Evolutionary conservation across 805 yeast genomes (phyloP), one percentile per base, ranked within the genome.

Genomic region (Starmerella riodocensis): DNA sequence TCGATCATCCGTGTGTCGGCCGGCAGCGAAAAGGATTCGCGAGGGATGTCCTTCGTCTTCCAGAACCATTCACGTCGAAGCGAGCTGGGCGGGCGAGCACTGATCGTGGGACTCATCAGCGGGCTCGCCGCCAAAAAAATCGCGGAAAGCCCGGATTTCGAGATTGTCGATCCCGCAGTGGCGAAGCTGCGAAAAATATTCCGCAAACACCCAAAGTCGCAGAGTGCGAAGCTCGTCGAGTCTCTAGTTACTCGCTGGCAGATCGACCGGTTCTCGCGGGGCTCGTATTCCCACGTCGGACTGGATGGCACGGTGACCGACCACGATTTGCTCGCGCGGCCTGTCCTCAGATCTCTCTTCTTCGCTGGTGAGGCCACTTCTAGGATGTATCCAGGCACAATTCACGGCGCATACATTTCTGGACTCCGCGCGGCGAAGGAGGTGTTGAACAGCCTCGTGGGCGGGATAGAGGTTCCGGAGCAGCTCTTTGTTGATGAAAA

Each of bases 181-280:
- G 50, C 41, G 16, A 51, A 53, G 16, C 50, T 64, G 21, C 47
- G 52, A 13, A 43, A 47, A 12, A 47, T 60, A 7, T 58, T 54
- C 49, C 50, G 54, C 2, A 41, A 39, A n/a, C 40, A 47, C 6
- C 48, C 47, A 12, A 21, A 37, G 12, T 41, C 47, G 17, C 32
- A 41, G 18, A 22, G 43, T 18, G 53, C 49, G 7, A 46, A 47
- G 27, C 55, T 64, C 12, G 54, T 54, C 1, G 68, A 63, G 45
- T 48, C 57, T 0, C 58, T 76, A 0, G 67, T 69, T 1, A 71
- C 88, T 0, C 62, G 73, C 21, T 88, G 97, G 97, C 78, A 93
- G 1, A 54, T 56, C 2, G 93, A 86, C 49, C 83, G 84, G 1
- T 82, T 67, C 53, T 68, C 82, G 2, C 61, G 80, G 40, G 97